These are phyloP conservation scores for Lipomyces starkeyi DNA, from an alignment of 805 yeast genomes.

Conservation along the genomic window DNA sequence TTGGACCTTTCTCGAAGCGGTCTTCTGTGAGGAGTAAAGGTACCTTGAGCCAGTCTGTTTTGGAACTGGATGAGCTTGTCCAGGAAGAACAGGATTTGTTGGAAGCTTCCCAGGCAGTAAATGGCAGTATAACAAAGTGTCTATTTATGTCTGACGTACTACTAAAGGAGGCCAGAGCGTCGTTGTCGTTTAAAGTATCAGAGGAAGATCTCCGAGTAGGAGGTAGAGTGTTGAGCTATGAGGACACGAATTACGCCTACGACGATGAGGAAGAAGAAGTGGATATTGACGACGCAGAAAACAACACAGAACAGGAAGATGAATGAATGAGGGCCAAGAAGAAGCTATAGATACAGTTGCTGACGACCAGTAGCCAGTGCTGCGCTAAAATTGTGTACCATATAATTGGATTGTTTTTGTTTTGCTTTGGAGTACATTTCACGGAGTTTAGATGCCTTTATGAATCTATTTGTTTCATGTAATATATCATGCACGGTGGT, in stretches of 20 bases:
- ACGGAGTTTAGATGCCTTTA: background rate
- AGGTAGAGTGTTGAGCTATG: slow-evolving; percentile 26
- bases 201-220: slow-evolving; percentile 18
- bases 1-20: background rate
- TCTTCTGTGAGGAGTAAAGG: background rate
- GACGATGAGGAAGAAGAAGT: background rate
- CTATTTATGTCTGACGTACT: slow-evolving; percentile 24
- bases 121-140: slow-evolving; percentile 24
- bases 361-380: background rate
- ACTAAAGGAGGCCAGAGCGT: slow-evolving; percentile 23
- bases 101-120: slow-evolving; percentile 16
- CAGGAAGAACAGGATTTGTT: slow-evolving; percentile 20
- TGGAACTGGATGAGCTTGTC: slow-evolving; percentile 5
- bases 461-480: background rate
- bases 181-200: slow-evolving; percentile 12
- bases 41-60: background rate
- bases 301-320: background rate
- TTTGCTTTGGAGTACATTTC: background rate
- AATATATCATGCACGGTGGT: background rate
- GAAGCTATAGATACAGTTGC: background rate
- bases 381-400: background rate
- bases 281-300: background rate
- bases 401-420: background rate
- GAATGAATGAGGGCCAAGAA: background rate
- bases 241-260: slow-evolving; percentile 7